Base-by-base conservation (phyloP, 805 yeast genomes). In the Hyphopichia homilentoma region DNA sequence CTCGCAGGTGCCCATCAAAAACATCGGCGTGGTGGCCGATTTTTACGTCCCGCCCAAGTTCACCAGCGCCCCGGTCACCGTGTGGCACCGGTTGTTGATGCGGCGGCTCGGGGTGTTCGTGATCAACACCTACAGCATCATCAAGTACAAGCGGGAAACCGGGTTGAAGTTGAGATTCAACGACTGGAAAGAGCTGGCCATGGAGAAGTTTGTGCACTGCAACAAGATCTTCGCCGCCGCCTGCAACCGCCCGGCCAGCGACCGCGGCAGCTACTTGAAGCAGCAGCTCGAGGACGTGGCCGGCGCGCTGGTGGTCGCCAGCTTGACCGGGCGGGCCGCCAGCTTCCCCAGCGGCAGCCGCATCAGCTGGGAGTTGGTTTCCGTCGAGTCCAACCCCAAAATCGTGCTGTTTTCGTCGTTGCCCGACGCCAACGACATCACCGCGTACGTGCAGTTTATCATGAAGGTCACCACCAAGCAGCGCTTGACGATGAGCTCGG, bases 141-240 rank as follows among this genome's bases (percentile, higher is more conserved):
- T 65, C 34, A 67, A 67, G 41, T 73, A 59, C 47, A 70, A 63
- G 55, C 50, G 57, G 26, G 73, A 66, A 30, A 61, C 70, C 22
- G 57, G 57, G 23, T 51, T 59, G 38, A 58, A 57, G 17, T 75
- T 78, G 23, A 52, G 73, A 35, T 82, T 78, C 56, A 85, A 89
- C 20, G 73, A 79, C 38, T 89, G 96, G 96, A 85, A 84, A 56
- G 90, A 87, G 57, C 72, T 71, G 19, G 95, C 95, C 6, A 78
- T 89, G 45, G 86, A 86, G 4, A 68, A 67, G 31, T 88, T 79
- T 55, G 83, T 82, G 18, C 75, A 75, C 36, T 81, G 85, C n/a
- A 87, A 89, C 60, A 78, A 79, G 48, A 79, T 87, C 2, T 89
- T 89, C 65, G 90, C 95, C 2, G 52, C 61, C 17, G 66, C 63